phyloP scores from a whole-genome alignment of 2,329 filamentous ascomycete genomes.

The Aureobasidium subglaciale region DNA sequence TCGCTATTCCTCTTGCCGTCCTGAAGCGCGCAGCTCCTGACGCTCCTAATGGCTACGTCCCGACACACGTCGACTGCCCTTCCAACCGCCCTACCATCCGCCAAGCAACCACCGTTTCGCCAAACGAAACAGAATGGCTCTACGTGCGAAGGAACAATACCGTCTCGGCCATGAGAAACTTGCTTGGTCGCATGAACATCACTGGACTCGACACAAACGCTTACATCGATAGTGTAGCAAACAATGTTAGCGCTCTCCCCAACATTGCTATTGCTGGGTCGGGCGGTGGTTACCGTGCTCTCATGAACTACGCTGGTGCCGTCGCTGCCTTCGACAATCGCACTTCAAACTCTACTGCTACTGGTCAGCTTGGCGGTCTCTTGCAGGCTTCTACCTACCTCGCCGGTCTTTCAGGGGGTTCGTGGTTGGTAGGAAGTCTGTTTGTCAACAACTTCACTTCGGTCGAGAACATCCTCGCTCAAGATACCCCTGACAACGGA shows the following conservation, averaged over 20 bases:
- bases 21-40: conserved; percentile 38
- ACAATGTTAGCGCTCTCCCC: conserved; percentile 52
- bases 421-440: conserved; percentile 78
- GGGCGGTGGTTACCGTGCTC: conserved; percentile 79
- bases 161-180: conserved; percentile 63
- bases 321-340: conserved; percentile 72
- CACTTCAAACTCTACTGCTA: conserved; percentile 52
- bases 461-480: conserved; percentile 49
- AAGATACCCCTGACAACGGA: conserved; percentile 31
- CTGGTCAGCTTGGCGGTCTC: conserved; percentile 69
- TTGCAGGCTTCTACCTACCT: conserved; percentile 77
- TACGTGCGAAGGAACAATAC: conserved; percentile 64
- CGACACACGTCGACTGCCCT: conserved; percentile 62
- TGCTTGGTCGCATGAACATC: conserved; percentile 67
- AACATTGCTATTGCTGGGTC: conserved; percentile 73
- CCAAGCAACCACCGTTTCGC: conserved; percentile 54
- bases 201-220: conserved; percentile 65
- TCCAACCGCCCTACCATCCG: conserved; percentile 62
- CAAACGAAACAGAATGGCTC: conserved; percentile 68
- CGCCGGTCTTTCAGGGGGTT: conserved; percentile 71
- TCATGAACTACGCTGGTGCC: conserved; percentile 75
- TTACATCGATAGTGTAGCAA: conserved; percentile 58
- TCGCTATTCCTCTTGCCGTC: conserved; percentile 6
- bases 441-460: conserved; percentile 73
- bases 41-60: conserved; percentile 64